Evolutionary conservation across 2,329 filamentous ascomycete species (phyloP), one percentile per base, ranked within the genome.

Genomic region (Fusarium nelsonii): DNA sequence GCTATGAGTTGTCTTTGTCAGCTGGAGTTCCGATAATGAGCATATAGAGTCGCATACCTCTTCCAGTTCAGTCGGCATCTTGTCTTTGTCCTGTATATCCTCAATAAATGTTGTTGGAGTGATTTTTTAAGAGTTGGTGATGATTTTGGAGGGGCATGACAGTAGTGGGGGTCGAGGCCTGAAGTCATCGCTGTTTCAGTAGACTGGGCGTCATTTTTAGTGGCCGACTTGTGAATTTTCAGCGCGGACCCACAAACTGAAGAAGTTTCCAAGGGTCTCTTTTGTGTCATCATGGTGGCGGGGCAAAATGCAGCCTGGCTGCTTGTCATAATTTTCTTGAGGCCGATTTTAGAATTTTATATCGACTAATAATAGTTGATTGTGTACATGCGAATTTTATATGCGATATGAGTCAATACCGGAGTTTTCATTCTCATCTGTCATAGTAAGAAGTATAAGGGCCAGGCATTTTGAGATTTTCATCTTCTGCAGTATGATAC

Each of bases 21-120:
- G 56, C 26, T 18, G 6, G 30, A 33, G 12, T 1, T 23, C 3
- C 5, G 5, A 18, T 33, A 3, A 5, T 18, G 1, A 1, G 3
- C 8, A 3, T 20, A 0, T 4, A 33, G 50, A 37, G n/a, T 12
- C 41, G 11, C 41, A 41, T 82, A 92, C 91, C 81, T 94, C 91
- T 82, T 93, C 91, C 44, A 94, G 79, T 82, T 94, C 91, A 43
- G 90, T 90, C 55, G 91, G 87, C 92, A 94, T 94, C 33, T 68
- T 72, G 43, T 49, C 12, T 58, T 18, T 43, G n/a, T 44, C 14
- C 52, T 18, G 15, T 12, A 11, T 41, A 15, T 39, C 36, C 39
- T 32, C 8, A 34, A 32, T 37, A 44, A 11, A 40, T 41, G 64
- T 63, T 32, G 59, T 45, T 59, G 54, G 49, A 59, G 52, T 46